phyloP scores from a whole-genome alignment of 768 basidiomycete species.

The Russula olivacea region DNA sequence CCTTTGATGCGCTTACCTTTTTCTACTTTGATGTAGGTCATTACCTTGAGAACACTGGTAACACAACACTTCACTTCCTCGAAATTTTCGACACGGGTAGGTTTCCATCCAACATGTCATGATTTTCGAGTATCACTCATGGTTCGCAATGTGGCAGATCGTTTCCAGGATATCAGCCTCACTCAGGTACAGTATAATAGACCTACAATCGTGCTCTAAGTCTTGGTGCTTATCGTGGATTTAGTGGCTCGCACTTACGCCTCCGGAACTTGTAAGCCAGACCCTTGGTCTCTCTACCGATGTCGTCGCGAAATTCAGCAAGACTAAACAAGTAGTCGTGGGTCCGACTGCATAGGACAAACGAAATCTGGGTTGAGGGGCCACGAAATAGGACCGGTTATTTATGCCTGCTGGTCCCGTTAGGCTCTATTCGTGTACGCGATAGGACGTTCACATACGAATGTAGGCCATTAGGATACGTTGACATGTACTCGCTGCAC shows the following conservation, averaged over 20 bases:
- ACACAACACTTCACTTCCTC: constrained; percentile 36
- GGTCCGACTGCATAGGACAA: background rate
- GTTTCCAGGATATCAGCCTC: constrained; percentile 32
- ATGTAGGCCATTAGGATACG: background rate
- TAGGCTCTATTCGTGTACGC: background rate
- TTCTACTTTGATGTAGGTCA: constrained; percentile 29
- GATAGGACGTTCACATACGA: background rate
- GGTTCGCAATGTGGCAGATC: constrained; percentile 20
- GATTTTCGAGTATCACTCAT: background rate
- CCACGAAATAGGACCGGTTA: background rate
- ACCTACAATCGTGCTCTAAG: no score
- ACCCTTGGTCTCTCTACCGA: constrained; percentile 52
- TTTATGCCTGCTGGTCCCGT: no score
- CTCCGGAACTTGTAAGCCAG: constrained; percentile 50
- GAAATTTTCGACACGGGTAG: constrained; percentile 37
- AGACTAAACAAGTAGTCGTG: constrained; percentile 21
- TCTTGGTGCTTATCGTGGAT: background rate
- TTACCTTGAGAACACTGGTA: constrained; percentile 41
- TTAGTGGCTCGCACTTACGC: constrained; percentile 24
- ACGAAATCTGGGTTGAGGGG: background rate
- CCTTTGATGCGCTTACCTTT: background rate
- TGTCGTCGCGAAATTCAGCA: constrained; percentile 44
- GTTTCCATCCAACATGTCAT: background rate
- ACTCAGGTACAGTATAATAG: constrained; percentile 26
- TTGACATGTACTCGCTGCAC: background rate